phyloP scores from a whole-genome alignment of 106 monocot species.

The Acorus calamus region DNA sequence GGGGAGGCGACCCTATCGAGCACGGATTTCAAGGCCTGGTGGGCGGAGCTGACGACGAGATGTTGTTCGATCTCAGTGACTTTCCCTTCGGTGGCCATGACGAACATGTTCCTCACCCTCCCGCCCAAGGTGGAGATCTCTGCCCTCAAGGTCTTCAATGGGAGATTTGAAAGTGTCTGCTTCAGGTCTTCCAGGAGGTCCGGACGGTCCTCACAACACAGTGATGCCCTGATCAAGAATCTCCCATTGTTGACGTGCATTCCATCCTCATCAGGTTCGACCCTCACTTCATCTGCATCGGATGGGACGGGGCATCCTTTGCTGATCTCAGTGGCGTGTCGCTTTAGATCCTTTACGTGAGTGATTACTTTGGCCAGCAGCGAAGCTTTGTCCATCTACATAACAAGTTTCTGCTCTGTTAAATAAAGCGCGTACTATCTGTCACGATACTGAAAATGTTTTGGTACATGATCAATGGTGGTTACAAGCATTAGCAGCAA shows the following conservation, averaged over 20 bases:
- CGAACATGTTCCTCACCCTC: conserved; percentile 46
- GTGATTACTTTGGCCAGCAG: conserved; percentile 67
- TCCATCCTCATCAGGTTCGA: conserved; percentile 22
- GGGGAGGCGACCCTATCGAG: conserved; percentile 33
- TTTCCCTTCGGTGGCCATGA: conserved; percentile 26
- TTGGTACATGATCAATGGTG: no score
- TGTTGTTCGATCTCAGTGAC: conserved; percentile 13
- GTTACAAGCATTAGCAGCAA: no score
- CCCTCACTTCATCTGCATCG: conserved; percentile 56
- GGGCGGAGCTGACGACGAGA: conserved; percentile 25
- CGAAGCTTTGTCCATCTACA: conserved; percentile 82
- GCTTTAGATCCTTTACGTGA: conserved; percentile 53
- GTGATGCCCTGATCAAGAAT: conserved; percentile 44
- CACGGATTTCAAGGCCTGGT: conserved; percentile 49
- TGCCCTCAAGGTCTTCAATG: conserved; percentile 34
- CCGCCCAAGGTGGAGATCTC: conserved; percentile 74
- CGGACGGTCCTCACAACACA: conserved; percentile 67
- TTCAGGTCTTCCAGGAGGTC: conserved; percentile 67
- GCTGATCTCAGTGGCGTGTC: conserved; percentile 30
- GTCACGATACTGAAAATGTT: no score
- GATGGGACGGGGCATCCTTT: conserved; percentile 39
- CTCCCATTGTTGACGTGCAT: conserved; percentile 6
- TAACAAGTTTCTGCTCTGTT: background rate
- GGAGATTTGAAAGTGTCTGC: conserved; percentile 30
- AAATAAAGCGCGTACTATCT: no score